Evolutionary conservation across 2,329 filamentous ascomycete genomes (phyloP).

Genomic region (Neospermospora avenae): DNA sequence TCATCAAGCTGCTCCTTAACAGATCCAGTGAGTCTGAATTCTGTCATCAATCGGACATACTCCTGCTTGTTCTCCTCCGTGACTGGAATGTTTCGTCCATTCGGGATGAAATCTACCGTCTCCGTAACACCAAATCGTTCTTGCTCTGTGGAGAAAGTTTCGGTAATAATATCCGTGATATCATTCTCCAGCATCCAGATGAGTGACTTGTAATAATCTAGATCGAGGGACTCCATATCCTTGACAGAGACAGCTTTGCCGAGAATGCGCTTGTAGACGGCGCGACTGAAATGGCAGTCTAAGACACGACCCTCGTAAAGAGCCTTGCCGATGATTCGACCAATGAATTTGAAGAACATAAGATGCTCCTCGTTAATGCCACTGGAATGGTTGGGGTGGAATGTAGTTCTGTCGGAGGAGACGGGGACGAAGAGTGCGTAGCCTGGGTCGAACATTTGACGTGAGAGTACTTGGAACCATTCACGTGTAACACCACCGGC

Average conservation of each 20-base stretch:
- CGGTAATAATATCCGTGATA: constrained; percentile 95
- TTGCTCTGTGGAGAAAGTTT: constrained; percentile 92
- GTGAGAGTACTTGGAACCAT: constrained; percentile 97
- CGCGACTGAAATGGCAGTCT: constrained; percentile 97
- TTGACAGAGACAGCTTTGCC: constrained; percentile 95
- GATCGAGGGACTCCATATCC: constrained; percentile 98
- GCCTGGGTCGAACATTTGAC: constrained; percentile 98
- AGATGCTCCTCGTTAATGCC: constrained; percentile 93
- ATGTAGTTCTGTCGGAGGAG: constrained; percentile 94
- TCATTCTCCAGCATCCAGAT: constrained; percentile 99
- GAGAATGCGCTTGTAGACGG: constrained; percentile 96
- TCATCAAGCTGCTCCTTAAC: constrained; percentile 92
- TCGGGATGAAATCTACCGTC: constrained; percentile 79
- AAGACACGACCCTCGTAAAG: constrained; percentile 93
- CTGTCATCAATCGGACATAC: constrained; percentile 90
- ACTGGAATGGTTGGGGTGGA: constrained; percentile 95
- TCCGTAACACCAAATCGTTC: constrained; percentile 90
- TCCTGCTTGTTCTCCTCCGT: constrained; percentile 99
- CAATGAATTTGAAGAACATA: constrained; percentile 99
- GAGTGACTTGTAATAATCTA: constrained; percentile 98
- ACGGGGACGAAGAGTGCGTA: constrained; percentile 96
- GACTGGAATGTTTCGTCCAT: constrained; percentile 87
- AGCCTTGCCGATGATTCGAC: constrained; percentile 95
- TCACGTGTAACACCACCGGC: constrained; percentile 96
- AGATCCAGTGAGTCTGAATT: constrained; percentile 87